These are phyloP conservation scores for Aspergillus floridensis DNA, from an alignment of 2,329 filamentous ascomycete species.

Conservation along the genomic window DNA sequence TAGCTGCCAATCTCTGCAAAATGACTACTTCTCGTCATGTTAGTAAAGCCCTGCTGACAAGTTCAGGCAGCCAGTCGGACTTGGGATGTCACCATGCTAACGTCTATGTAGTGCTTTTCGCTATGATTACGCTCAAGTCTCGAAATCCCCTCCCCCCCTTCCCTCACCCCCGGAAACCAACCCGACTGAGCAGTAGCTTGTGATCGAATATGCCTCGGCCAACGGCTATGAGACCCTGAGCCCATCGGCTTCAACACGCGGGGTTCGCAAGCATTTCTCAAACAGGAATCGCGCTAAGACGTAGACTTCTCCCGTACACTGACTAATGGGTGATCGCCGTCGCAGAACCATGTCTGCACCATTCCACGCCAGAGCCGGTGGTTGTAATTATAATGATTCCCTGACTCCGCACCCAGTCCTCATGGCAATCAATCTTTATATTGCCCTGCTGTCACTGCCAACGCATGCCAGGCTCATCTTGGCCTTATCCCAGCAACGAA, in stretches of 20 bases:
- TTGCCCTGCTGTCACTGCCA: background rate
- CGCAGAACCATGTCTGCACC: conserved; percentile 4
- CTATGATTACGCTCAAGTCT: background rate
- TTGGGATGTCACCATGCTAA: background rate
- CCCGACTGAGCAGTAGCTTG: background rate
- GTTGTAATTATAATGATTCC: background rate
- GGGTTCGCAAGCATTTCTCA: conserved; percentile 20
- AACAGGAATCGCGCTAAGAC: conserved; percentile 7
- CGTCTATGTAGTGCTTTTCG: background rate
- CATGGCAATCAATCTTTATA: background rate
- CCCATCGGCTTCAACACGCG: conserved; percentile 10
- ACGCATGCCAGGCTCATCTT: background rate
- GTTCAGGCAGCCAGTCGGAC: background rate
- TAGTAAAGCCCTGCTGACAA: background rate
- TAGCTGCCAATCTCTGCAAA: background rate
- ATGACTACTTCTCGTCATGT: background rate
- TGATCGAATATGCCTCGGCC: background rate
- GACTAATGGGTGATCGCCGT: background rate
- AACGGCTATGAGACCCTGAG: background rate
- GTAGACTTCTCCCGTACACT: background rate
- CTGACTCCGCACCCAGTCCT: background rate
- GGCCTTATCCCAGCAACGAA: background rate
- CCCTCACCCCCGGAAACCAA: background rate
- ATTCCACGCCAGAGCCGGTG: background rate
- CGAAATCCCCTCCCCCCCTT: background rate